Evolutionary conservation across 2,329 filamentous ascomycete species (phyloP).

Genomic region (Aspergillus ruber): DNA sequence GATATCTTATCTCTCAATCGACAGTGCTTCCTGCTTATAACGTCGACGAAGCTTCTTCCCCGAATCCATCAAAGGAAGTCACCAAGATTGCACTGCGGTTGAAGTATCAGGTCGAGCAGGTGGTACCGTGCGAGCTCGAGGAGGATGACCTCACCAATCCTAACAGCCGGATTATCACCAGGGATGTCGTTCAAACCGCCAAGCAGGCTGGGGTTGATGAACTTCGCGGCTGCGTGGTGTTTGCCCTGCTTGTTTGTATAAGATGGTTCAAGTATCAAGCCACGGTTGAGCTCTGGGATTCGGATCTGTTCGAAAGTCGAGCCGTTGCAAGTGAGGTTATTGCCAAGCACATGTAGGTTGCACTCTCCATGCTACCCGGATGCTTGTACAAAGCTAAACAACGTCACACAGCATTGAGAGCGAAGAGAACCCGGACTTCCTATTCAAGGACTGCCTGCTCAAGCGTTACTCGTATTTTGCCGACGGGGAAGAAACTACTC

Average conservation of each 20-base stretch:
- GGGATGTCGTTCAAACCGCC: constrained; percentile 70
- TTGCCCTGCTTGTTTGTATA: constrained; percentile 67
- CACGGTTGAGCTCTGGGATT: constrained; percentile 79
- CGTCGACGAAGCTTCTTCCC: constrained; percentile 46
- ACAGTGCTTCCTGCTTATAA: constrained; percentile 39
- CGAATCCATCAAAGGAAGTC: constrained; percentile 70
- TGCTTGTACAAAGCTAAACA: constrained; percentile 3
- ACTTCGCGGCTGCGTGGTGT: constrained; percentile 73
- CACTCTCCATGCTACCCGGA: not conserved
- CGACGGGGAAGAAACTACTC: constrained; percentile 63
- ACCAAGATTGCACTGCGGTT: constrained; percentile 85
- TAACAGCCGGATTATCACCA: constrained; percentile 80
- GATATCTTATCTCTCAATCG: not conserved
- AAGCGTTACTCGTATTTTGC: constrained; percentile 80
- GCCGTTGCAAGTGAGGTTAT: constrained; percentile 84
- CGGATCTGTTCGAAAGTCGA: constrained; percentile 71
- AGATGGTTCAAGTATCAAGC: constrained; percentile 77
- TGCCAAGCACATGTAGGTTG: constrained; percentile 61
- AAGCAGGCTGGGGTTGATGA: constrained; percentile 72
- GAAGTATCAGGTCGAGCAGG: constrained; percentile 82
- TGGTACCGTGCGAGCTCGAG: constrained; percentile 84
- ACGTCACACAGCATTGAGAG: constrained; percentile 62
- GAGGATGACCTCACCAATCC: constrained; percentile 66
- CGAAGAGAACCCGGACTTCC: constrained; percentile 71
- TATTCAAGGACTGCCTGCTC: constrained; percentile 75